Evolutionary conservation across 352 stramenopile genomes (phyloP).

Genomic region (Globisporangium cystogenes): DNA sequence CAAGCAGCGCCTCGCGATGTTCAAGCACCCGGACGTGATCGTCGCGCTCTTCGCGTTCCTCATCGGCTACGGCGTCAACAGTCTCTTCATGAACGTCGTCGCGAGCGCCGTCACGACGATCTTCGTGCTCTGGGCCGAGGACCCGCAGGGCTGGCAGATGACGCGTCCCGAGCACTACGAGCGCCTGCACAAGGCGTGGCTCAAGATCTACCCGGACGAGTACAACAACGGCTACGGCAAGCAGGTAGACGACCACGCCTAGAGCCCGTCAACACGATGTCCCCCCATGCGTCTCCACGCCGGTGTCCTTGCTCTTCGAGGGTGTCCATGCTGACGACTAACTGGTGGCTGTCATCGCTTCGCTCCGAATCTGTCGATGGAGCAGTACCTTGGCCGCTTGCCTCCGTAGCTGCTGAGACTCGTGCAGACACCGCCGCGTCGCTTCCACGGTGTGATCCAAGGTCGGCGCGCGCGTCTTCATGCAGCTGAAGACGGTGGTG

Average conservation of each 20-base stretch:
- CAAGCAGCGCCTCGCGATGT: constrained; percentile 48
- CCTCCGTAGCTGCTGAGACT: constrained; percentile 1
- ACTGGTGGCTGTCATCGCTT: neutral
- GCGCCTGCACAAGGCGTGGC: constrained; percentile 65
- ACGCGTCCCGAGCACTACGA: constrained; percentile 70
- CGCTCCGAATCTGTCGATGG: neutral
- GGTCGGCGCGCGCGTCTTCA: neutral
- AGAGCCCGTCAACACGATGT: neutral
- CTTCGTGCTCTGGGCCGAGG: constrained; percentile 82
- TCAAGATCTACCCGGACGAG: constrained; percentile 77
- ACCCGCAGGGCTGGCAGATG: constrained; percentile 67
- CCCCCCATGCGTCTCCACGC: too few species aligned
- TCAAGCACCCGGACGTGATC: constrained; percentile 57
- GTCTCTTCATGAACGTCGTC: constrained; percentile 70
- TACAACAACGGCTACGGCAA: constrained; percentile 83
- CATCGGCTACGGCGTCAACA: constrained; percentile 71
- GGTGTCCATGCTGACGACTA: neutral
- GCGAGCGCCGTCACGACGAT: constrained; percentile 73
- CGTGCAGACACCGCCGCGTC: constrained; percentile 2
- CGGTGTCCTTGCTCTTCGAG: neutral
- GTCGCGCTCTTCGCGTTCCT: constrained; percentile 71
- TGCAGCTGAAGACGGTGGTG: constrained; percentile 2
- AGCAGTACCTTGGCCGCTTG: constrained; percentile 1
- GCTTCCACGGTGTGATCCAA: constrained; percentile 4
- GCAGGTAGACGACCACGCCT: constrained; percentile 23